Evolutionary conservation across 768 basidiomycete genomes (phyloP), one percentile per base, ranked within the genome.

Genomic region (Suillus subalutaceus): DNA sequence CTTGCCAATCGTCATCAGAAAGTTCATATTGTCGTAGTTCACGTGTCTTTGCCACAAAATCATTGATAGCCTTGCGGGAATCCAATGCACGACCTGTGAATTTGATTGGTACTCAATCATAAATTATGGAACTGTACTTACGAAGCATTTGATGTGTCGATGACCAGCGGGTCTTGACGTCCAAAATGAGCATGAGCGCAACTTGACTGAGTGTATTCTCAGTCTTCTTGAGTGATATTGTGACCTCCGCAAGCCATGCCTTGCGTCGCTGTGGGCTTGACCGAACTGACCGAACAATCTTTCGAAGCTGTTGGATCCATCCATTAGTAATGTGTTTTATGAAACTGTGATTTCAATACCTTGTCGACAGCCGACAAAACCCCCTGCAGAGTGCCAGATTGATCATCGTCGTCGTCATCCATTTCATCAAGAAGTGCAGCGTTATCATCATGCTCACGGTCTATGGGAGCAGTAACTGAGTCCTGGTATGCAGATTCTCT

Each of bases 151-250:
- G 73, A 48, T 68, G 78, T 0, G 77, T 81, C 5, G 75, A 79
- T 50, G 81, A 79, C 81, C 79, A 82, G 0, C 72, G 68, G 0
- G 80, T 83, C 1, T 65, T 32, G 3, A 84, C 77, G 66, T 83
- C 77, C 3, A 75, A 72, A 23, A 65, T 43, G 4, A 65, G 55
- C 44, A 46, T 46, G 20, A 46, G 44, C 7, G 18, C 18, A 1
- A 46, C 44, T 46, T 46, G 44, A 46, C 8, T 46, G 8, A 20
- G 18, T 8, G 44, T 8, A 9, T 46, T 46, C 18, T 46, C 44
- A 3, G 44, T 20, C 8, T 46, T 46, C 18, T 46, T 46, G 20
- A 46, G 44, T 20, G 44, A 46, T 20, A 46, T 46, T 9, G 7
- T 9, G 2, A 46, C 44, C 20, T 46, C 44, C n/a, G 44, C 44